Evolutionary conservation across 257 asterid genomes (phyloP).

Genomic region (Capsicum chinense): DNA sequence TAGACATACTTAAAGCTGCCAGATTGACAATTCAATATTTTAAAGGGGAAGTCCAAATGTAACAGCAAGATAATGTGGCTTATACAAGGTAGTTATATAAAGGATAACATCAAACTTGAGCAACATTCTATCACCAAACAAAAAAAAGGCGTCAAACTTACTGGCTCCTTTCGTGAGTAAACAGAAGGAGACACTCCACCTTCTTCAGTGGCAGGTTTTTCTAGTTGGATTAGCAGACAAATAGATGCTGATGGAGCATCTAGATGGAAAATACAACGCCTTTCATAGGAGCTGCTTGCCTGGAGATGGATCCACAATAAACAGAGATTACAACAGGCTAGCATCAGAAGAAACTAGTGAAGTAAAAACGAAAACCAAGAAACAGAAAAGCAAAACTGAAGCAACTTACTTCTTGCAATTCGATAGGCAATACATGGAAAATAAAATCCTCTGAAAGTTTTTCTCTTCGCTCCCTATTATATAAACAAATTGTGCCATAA

Average conservation of each 20-base stretch:
- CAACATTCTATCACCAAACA: neutral
- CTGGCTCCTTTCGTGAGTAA: constrained; percentile 99
- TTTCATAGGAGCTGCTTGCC: constrained; percentile 66
- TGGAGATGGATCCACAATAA: constrained; percentile 40
- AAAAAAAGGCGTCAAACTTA: constrained; percentile 47
- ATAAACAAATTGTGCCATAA: constrained; percentile 94
- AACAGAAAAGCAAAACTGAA: constrained; percentile 13
- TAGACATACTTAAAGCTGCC: neutral
- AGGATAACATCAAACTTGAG: constrained; percentile 21
- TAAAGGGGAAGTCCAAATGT: neutral
- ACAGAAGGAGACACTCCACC: constrained; percentile 98
- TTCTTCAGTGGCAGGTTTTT: constrained; percentile 98
- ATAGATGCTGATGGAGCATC: constrained; percentile 98
- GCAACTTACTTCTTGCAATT: constrained; percentile 78
- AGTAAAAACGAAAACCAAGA: constrained; percentile 27
- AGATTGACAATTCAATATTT: constrained; percentile 4
- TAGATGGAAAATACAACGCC: constrained; percentile 79
- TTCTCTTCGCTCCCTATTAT: constrained; percentile 99
- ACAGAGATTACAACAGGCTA: constrained; percentile 8
- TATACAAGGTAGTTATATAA: neutral
- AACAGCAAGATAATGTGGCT: neutral
- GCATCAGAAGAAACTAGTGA: constrained; percentile 24
- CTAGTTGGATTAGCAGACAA: constrained; percentile 94
- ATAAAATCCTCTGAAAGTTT: constrained; percentile 94
- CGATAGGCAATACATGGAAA: constrained; percentile 76